phyloP scores from a whole-genome alignment of 2,329 filamentous ascomycete species.

The Teratosphaeria destructans region DNA sequence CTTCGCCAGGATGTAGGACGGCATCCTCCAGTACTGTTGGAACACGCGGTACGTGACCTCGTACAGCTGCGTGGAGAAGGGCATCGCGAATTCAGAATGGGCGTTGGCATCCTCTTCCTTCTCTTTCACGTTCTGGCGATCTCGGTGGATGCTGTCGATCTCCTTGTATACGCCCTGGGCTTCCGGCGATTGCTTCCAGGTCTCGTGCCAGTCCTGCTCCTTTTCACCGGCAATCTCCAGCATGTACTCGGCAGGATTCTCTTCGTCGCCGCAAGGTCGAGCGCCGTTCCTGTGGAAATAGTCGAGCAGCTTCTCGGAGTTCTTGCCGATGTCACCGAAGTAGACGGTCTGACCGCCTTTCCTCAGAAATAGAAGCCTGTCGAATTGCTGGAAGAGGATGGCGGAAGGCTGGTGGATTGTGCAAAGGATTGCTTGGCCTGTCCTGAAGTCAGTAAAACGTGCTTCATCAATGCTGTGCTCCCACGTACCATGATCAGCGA shows the following conservation, averaged over 20 bases:
- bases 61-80: slow-evolving; percentile 25
- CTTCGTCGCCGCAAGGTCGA: slow-evolving; percentile 42
- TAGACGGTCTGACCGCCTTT: slow-evolving; percentile 37
- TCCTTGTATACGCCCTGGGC: slow-evolving; percentile 25
- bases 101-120: slow-evolving; percentile 25
- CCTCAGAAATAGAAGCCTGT: slow-evolving; percentile 34
- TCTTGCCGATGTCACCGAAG: slow-evolving; percentile 38
- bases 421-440: slow-evolving; percentile 33
- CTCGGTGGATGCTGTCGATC: slow-evolving; percentile 31
- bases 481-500: slow-evolving; percentile 33
- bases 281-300: slow-evolving; percentile 57
- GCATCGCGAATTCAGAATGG: slow-evolving; percentile 35
- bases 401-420: slow-evolving; percentile 39
- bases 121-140: slow-evolving; percentile 20
- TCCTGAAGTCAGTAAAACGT: background rate
- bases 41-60: slow-evolving; percentile 33
- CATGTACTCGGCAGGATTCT: slow-evolving; percentile 71
- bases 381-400: slow-evolving; percentile 37
- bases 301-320: slow-evolving; percentile 30
- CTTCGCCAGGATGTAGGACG: slow-evolving; percentile 46
- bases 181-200: slow-evolving; percentile 28
- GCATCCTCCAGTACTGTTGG: slow-evolving; percentile 37
- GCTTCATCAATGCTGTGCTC: background rate
- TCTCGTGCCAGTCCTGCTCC: slow-evolving; percentile 31
- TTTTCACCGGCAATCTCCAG: slow-evolving; percentile 39